Conservation (phyloP, 768 basidiomycete genomes). For the Podaxis mareebaensis region DNA sequence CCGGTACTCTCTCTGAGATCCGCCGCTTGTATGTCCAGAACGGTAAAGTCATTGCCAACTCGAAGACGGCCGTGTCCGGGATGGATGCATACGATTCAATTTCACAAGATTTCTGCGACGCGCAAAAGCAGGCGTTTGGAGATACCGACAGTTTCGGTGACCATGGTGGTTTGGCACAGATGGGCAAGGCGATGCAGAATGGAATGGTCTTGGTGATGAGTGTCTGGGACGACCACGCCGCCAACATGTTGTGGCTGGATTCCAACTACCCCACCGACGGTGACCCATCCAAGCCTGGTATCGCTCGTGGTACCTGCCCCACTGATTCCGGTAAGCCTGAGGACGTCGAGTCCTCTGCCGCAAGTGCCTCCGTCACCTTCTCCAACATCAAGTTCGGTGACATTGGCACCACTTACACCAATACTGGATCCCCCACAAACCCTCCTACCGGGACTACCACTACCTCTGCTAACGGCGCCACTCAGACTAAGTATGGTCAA, state of each 20-base stretch:
- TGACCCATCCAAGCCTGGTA: constrained; percentile 21
- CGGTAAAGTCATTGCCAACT: constrained; percentile 24
- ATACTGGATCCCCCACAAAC: not conserved
- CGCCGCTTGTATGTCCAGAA: constrained; percentile 25
- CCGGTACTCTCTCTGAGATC: constrained; percentile 23
- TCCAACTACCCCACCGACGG: constrained; percentile 32
- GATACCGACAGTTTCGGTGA: constrained; percentile 22
- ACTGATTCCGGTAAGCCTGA: constrained; percentile 20
- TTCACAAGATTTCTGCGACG: constrained; percentile 20
- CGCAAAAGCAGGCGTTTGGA: constrained; percentile 20
- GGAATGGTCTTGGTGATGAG: constrained; percentile 44
- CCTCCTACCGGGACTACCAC: not conserved
- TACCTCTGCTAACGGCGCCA: no score
- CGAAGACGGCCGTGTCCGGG: constrained; percentile 18
- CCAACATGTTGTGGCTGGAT: constrained; percentile 46
- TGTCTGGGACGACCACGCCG: constrained; percentile 29
- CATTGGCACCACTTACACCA: not conserved
- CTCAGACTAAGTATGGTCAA: not conserved
- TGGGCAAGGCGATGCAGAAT: constrained; percentile 17
- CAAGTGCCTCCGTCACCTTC: constrained; percentile 23
- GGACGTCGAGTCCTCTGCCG: constrained; percentile 15
- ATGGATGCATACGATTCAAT: constrained; percentile 19
- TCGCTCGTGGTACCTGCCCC: constrained; percentile 24
- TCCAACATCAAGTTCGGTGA: constrained; percentile 26
- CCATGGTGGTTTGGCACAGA: constrained; percentile 22